These are phyloP conservation scores for Quercus mongolica DNA, from an alignment of 306 rosid genomes.

Conservation along the genomic window DNA sequence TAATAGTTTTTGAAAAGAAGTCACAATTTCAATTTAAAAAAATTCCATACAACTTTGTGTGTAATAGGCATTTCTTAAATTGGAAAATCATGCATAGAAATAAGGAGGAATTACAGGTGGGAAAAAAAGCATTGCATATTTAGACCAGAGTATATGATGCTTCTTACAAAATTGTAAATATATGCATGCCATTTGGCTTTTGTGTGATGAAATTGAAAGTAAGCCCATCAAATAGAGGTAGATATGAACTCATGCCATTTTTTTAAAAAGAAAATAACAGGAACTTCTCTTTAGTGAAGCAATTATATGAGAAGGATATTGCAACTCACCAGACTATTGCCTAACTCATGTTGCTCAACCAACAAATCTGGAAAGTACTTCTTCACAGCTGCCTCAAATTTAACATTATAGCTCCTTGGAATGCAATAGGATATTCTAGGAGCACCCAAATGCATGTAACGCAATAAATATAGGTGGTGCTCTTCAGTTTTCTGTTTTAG, in stretches of 20 bases:
- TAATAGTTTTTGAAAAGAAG: too few species aligned
- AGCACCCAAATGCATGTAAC: slow-evolving; percentile 73
- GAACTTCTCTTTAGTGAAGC: slow-evolving; percentile 7
- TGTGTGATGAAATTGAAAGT: slow-evolving; percentile 3
- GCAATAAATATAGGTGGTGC: slow-evolving; percentile 64
- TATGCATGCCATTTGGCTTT: slow-evolving; percentile 20
- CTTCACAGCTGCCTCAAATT: slow-evolving; percentile 48
- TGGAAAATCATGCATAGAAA: neutral
- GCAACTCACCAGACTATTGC: slow-evolving; percentile 54
- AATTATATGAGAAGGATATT: neutral
- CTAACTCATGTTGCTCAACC: slow-evolving; percentile 29
- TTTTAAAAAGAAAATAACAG: slow-evolving; percentile 2
- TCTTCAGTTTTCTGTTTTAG: slow-evolving; percentile 72
- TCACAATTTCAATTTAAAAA: too few species aligned
- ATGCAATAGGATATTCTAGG: slow-evolving; percentile 77
- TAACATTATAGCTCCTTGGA: slow-evolving; percentile 46
- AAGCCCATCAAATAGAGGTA: neutral
- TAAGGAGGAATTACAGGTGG: neutral
- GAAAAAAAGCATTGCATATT: neutral
- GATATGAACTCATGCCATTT: neutral
- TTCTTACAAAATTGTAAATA: neutral
- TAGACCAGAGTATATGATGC: slow-evolving; percentile 6
- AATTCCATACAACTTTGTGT: too few species aligned
- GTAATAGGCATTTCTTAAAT: neutral
- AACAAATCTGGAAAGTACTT: slow-evolving; percentile 33